Base-by-base conservation (phyloP, 2,329 filamentous ascomycete genomes). In the Daldinia eschscholtzii region DNA sequence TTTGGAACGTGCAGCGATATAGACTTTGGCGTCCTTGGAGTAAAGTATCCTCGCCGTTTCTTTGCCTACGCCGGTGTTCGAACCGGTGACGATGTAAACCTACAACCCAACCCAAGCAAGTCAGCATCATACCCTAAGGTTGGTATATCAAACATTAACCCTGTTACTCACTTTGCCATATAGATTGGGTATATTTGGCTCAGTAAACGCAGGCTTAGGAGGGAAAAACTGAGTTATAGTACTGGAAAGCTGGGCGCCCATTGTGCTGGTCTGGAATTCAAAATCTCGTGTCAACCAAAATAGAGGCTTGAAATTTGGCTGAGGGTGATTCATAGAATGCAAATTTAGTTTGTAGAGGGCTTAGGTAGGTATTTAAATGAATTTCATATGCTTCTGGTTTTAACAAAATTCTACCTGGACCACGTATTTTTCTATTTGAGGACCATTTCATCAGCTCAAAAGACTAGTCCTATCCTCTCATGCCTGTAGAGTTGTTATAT, bases 11-110 rank as follows among this genome's bases (percentile, higher is more conserved):
- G 79, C 80, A 4, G 80, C 80, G 18, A 85, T 69, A 72, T 83
- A 85, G 39, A 85, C 81, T 55, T 79, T 83, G 26, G 80, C 83
- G 65, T 81, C 79, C 52, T 80, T 77, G 23, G 73, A 71, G 71
- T 82, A 83, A 23, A 84, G 81, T 18, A 83, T 79, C 15, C 76
- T 73, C 13, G 77, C 76, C 0, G 83, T 70, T 37, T 81, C 79
- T 57, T 80, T 77, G 60, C 83, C 82, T 2, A 83, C 72, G 1
- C 82, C 82, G 33, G 77, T 76, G 41, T 70, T 73, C 1, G 70
- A 58, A n/a, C 72, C 72, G 9, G 72, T 72, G 1, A 74, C 64
- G 26, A 59, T 75, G 35, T 71, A 71, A 20, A 66, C 68, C 62
- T 70, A 18, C 20, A 23, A 23, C 20, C 20, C 4, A 15, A 20